These are phyloP conservation scores for Stylosanthes scabra DNA, from an alignment of 331 rosid genomes.

Conservation along the genomic window DNA sequence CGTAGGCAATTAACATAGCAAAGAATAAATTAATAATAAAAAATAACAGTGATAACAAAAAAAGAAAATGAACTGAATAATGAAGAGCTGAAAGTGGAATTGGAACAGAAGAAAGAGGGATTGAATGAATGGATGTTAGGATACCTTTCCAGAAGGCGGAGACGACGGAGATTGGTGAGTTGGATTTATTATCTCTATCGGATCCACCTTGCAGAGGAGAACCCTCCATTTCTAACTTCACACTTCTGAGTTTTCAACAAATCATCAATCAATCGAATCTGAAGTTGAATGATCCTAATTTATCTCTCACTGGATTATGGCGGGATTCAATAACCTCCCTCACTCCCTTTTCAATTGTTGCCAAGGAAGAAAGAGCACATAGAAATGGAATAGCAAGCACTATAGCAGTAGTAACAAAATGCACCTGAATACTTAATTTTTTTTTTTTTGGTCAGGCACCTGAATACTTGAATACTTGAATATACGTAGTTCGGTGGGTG, in stretches of 20 bases:
- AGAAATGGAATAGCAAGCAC: no score
- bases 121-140: neutral
- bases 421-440: no score
- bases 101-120: slow-evolving; percentile 22
- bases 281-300: neutral
- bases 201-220: slow-evolving; percentile 60
- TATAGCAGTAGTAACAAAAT: no score
- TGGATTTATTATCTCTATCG: slow-evolving; percentile 79
- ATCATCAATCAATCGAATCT: neutral
- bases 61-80: neutral
- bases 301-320: neutral
- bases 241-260: neutral
- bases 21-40: neutral
- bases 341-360: no score
- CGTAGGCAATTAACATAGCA: neutral
- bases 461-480: no score
- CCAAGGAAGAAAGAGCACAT: no score
- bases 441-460: no score
- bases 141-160: slow-evolving; percentile 91
- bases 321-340: neutral
- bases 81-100: slow-evolving; percentile 1
- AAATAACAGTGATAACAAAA: neutral
- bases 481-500: no score
- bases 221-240: slow-evolving; percentile 58
- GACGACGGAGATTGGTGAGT: slow-evolving; percentile 64